These are phyloP conservation scores for Tolypocladium nubicola DNA, from an alignment of 2,329 filamentous ascomycete genomes.

Conservation along the genomic window DNA sequence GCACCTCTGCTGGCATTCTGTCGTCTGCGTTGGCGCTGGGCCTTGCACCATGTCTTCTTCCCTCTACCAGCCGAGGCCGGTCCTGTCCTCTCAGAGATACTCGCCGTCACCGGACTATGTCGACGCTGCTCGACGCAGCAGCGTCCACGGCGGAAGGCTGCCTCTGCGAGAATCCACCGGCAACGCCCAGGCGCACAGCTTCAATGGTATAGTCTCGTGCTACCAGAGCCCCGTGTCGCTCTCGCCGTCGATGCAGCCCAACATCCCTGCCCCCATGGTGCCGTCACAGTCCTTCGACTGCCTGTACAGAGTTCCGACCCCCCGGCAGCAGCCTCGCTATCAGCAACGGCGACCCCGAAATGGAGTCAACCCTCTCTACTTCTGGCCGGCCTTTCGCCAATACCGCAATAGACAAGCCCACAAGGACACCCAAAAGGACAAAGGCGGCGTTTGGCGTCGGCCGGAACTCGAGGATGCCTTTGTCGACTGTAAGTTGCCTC, in stretches of 20 bases:
- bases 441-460: constrained; percentile 42
- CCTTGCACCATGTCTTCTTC: constrained; percentile 22
- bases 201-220: constrained; percentile 31
- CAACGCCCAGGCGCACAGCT: constrained; percentile 36
- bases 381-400: constrained; percentile 51
- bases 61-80: constrained; percentile 31
- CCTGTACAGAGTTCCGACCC: constrained; percentile 25
- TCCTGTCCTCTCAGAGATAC: constrained; percentile 41
- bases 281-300: constrained; percentile 36
- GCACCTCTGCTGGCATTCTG: constrained; percentile 20
- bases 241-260: constrained; percentile 33
- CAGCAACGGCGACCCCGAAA: constrained; percentile 22
- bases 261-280: constrained; percentile 39
- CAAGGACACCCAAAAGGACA: constrained; percentile 49
- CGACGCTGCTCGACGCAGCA: constrained; percentile 30
- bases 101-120: constrained; percentile 35
- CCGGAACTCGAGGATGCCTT: constrained; percentile 55
- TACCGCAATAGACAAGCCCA: constrained; percentile 56
- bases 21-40: constrained; percentile 10
- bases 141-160: constrained; percentile 24
- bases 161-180: constrained; percentile 42
- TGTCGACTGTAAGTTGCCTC: constrained; percentile 45
- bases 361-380: constrained; percentile 47
- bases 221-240: constrained; percentile 31
- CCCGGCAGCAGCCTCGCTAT: constrained; percentile 24